Base-by-base conservation (phyloP, 2,329 filamentous ascomycete species). In the Pseudomassariella vexata region DNA sequence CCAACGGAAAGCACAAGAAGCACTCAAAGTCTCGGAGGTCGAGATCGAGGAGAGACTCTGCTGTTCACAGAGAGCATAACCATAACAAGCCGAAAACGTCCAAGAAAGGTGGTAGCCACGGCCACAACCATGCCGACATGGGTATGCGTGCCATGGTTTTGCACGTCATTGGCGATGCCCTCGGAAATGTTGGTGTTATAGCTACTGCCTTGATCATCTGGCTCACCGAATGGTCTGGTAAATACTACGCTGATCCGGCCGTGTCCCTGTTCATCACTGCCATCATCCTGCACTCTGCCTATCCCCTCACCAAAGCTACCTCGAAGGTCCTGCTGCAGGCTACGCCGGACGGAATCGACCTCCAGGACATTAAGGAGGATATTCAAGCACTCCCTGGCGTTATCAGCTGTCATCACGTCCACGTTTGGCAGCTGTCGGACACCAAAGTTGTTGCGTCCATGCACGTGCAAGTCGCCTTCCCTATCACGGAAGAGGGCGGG, bases 401-500 rank as follows among this genome's bases (percentile, higher is more conserved):
- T 28, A 68, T 92, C 39, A 87, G 84, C 55, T 95, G 88, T 52
- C 92, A 98, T 60, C 90, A 98, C 56, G 73, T 98, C 15, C 92
- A 98, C 56, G 88, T 98, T 40, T 98, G 92, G 92, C 90, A 96
- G 59, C 74, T 98, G 20, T 94, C 85, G 11, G 90, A 96, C 54
- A 92, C 88, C 32, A 95, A 95, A 65, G 70, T 95, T 20, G 83
- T 98, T 22, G 90, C 92, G 9, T 92, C 85, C 9, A 76, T 98
- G 60, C 92, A 98, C 54, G 82, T 98, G 26, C 87, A 95, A 56
- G 83, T 98, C 15, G 79, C 81, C 28, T 95, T 94, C 56, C 85
- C 89, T 46, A 88, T 94, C 57, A 82, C 88, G 52, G 85, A 84
- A 29, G 78, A 88, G 46, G 82, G 82, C 24, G 77, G 76, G 24